A percentile compares a stretch with the other conserved stretches of the same genome.
Evolutionary conservation across 1,284 basidiomycete genomes (phyloP).

Genomic region (Malassezia cuniculi): DNA sequence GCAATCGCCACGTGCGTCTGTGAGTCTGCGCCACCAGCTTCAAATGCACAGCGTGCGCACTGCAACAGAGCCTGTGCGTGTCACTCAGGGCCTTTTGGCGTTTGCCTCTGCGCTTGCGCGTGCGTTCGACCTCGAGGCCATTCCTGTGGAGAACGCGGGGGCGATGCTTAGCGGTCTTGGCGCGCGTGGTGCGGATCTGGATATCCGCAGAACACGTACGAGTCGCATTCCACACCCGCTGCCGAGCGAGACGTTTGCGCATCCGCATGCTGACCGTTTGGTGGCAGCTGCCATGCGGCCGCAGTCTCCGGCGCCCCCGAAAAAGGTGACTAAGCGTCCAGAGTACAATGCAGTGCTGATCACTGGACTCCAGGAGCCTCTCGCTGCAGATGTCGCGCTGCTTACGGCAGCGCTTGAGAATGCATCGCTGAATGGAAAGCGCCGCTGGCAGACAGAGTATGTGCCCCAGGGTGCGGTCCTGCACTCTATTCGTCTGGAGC

Average conservation of each 20-base stretch:
- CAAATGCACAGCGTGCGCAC: conserved; percentile 1
- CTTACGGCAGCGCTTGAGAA: background rate
- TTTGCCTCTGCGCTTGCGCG: conserved; percentile 33
- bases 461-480: background rate
- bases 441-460: background rate
- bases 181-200: conserved; percentile 12
- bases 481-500: conserved; percentile 5
- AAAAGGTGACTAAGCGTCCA: too few species aligned
- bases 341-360: conserved; percentile 8
- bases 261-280: background rate
- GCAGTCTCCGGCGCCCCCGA: background rate
- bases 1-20: conserved; percentile 30
- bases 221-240: conserved; percentile 28
- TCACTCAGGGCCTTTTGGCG: conserved; percentile 25
- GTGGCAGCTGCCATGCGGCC: background rate
- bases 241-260: conserved; percentile 17
- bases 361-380: background rate
- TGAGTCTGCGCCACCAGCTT: conserved; percentile 19
- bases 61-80: conserved; percentile 10
- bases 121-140: conserved; percentile 22
- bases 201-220: conserved; percentile 29
- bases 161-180: background rate
- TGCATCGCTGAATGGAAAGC: background rate
- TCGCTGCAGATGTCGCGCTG: background rate
- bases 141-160: conserved; percentile 1